phyloP scores from a whole-genome alignment of 345 rosid species.

The Cochlearia excelsa region DNA sequence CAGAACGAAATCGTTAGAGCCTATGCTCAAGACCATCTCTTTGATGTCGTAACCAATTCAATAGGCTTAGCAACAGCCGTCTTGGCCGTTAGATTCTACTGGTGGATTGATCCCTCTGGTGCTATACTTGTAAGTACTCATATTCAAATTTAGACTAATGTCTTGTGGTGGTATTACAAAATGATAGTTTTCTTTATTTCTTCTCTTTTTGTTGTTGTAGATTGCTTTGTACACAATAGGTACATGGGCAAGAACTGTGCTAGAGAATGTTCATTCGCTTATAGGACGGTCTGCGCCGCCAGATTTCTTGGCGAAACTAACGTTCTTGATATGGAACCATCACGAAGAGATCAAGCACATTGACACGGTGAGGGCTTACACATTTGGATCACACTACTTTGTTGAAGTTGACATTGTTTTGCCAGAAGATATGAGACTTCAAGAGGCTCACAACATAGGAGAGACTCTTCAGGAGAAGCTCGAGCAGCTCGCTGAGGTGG shows the following conservation, averaged over 20 bases:
- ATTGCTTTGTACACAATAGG: conserved; percentile 68
- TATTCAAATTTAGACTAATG: not conserved
- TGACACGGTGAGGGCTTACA: conserved; percentile 81
- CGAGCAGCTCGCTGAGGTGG: conserved; percentile 72
- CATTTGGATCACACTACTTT: conserved; percentile 75
- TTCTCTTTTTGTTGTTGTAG: conserved; percentile 33
- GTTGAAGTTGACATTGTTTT: conserved; percentile 83
- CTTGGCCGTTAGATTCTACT: conserved; percentile 42
- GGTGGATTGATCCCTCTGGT: conserved; percentile 65
- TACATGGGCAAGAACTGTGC: conserved; percentile 75
- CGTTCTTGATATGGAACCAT: conserved; percentile 82
- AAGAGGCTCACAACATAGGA: conserved; percentile 74
- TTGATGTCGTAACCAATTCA: conserved; percentile 59
- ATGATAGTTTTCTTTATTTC: not conserved
- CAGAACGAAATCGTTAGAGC: conserved; percentile 52
- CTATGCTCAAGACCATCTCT: conserved; percentile 57
- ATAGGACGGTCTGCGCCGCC: conserved; percentile 88
- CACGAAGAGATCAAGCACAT: conserved; percentile 67
- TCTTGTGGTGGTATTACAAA: not conserved
- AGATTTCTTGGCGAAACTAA: conserved; percentile 69
- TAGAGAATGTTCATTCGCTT: conserved; percentile 67
- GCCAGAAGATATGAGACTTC: conserved; percentile 66
- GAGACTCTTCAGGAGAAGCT: conserved; percentile 82
- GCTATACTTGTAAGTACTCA: conserved; percentile 49
- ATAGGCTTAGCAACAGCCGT: conserved; percentile 52